Evolutionary conservation across 1,139 yeast species (phyloP), one percentile per base, ranked within the genome.

Genomic region (Protomyces macrosporus): DNA sequence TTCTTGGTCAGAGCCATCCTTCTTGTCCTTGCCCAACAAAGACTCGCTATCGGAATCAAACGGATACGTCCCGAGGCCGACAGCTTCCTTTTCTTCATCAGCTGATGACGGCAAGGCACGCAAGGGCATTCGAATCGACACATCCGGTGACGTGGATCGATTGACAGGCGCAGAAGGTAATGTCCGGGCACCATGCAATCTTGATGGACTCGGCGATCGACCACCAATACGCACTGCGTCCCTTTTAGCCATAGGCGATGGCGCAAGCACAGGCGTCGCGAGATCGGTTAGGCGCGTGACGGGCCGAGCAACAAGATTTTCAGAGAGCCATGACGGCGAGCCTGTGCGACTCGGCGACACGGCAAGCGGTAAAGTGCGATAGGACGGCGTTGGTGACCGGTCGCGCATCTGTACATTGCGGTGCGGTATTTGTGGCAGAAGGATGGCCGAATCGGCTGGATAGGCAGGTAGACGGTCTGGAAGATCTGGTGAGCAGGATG

Each of bases 121-220:
- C 12, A 57, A 16, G 4, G 61, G 61, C 55, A 57, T 57, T 9
- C 61, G 61, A 16, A 57, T 57, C 14, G 61, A 36, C 6, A 53
- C 52, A 37, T 57, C 61, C 0, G 61, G 61, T 3, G 61, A 57
- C 1, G 50, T 50, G 7, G 61, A 50, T 23, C 61, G 35, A n/a
- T 55, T 36, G 40, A 23, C 14, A 4, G 53, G 32, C n/a, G 32
- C 53, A 4, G 34, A 7, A 14, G 53, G 36, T 6, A 34, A 35
- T 5, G 36, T 10, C 34, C 60, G 32, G 34, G 60, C 60, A 7
- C 60, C 60, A 6, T 34, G 37, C 6, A 45, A 42, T 32, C 60
- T 53, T 3, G 45, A 9, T 6, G 60, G 60, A 39, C 60, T 55
- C 9, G 53, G n/a, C 14, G 60, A 55, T n/a, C 32, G 48, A 23